Conservation (phyloP, 805 yeast genomes). For the Cyberlindnera euphorbiiphila region DNA sequence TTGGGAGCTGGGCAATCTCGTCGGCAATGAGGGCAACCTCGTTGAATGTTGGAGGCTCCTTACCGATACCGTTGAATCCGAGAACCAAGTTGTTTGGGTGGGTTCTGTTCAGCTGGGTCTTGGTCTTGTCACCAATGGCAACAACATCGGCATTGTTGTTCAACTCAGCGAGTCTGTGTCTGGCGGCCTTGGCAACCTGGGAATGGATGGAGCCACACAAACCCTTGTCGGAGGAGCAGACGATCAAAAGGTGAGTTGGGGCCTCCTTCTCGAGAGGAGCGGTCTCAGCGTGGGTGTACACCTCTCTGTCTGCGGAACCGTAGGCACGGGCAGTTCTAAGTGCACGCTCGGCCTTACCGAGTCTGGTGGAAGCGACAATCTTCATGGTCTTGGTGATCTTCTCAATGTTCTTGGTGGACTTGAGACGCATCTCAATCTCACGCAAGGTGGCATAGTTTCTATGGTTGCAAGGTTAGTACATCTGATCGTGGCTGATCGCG, state of each 20-base stretch:
- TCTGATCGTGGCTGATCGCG: no score
- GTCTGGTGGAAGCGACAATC: constrained; percentile 97
- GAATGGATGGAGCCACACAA: constrained; percentile 98
- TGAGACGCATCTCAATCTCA: constrained; percentile 96
- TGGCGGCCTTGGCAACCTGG: constrained; percentile 85
- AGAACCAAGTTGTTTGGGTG: constrained; percentile 64
- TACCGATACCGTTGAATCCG: constrained; percentile 89
- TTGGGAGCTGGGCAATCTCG: constrained; percentile 61
- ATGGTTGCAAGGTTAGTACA: constrained; percentile 20
- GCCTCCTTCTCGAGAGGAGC: constrained; percentile 42
- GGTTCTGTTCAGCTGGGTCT: constrained; percentile 83
- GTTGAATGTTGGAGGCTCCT: constrained; percentile 90
- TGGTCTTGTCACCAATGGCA: constrained; percentile 92
- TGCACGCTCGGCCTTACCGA: constrained; percentile 92
- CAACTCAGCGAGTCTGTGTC: constrained; percentile 56
- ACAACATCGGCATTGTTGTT: constrained; percentile 69
- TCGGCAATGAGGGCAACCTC: constrained; percentile 90
- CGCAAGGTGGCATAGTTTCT: constrained; percentile 98
- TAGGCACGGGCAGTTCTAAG: constrained; percentile 84
- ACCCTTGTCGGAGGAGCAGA: constrained; percentile 95
- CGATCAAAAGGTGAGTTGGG: constrained; percentile 70
- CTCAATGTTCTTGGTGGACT: constrained; percentile 97
- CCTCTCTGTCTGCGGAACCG: constrained; percentile 74
- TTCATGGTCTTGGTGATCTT: constrained; percentile 99
- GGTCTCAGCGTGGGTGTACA: constrained; percentile 80